Evolutionary conservation across 306 rosid genomes (phyloP).

Genomic region (Ammopiptanthus mongolicus): DNA sequence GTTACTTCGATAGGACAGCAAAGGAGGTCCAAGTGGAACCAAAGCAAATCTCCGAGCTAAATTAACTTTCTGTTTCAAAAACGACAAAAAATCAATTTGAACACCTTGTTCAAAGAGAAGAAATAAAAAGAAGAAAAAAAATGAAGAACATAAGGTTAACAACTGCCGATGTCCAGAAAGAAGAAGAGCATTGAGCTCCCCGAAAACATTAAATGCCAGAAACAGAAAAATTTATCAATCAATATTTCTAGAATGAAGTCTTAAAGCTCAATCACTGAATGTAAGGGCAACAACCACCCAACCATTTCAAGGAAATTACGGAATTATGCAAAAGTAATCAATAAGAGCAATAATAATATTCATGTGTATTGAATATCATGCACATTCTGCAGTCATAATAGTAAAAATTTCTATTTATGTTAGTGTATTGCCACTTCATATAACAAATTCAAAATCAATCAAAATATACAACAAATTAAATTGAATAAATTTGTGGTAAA

Average conservation of each 20-base stretch:
- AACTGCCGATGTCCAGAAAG: neutral
- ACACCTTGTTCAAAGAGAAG: neutral
- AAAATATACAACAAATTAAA: conserved; percentile 10
- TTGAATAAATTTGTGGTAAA: neutral
- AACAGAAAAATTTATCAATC: neutral
- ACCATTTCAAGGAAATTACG: neutral
- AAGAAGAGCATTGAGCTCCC: neutral
- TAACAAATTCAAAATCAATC: neutral
- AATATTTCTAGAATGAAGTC: conserved; percentile 5
- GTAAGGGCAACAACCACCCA: neutral
- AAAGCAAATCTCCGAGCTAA: conserved; percentile 96
- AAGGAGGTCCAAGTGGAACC: conserved; percentile 97
- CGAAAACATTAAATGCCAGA: conserved; percentile 8
- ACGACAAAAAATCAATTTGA: conserved; percentile 9
- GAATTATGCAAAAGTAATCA: neutral
- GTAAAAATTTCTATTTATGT: neutral
- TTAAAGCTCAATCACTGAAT: neutral
- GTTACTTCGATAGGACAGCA: conserved; percentile 79
- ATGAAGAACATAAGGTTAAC: neutral
- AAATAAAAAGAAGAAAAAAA: neutral
- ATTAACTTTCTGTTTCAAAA: conserved; percentile 79
- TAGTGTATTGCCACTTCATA: conserved; percentile 14
- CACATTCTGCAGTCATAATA: neutral
- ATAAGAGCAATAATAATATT: neutral
- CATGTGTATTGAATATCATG: neutral